Evolutionary conservation across 192 early-diverging fungal species (phyloP).

Genomic region (Backusella parvicylindrica): DNA sequence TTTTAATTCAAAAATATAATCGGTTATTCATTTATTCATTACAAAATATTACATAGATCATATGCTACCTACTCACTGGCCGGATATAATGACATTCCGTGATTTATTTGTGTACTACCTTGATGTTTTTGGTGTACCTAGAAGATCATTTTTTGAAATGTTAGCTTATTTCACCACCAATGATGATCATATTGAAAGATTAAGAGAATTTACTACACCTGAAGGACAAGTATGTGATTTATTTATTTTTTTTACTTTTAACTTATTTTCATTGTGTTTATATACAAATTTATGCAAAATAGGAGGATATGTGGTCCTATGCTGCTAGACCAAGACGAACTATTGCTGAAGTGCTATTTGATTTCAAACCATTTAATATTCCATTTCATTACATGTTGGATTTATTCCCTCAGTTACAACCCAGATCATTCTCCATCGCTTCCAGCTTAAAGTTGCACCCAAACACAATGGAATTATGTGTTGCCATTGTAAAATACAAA

Average conservation of each 20-base stretch:
- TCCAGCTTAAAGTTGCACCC: conserved; percentile 53
- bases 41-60: conserved; percentile 38
- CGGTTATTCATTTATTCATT: not conserved
- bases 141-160: conserved; percentile 89
- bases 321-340: conserved; percentile 78
- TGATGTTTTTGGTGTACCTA: conserved; percentile 83
- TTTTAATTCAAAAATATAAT: not conserved
- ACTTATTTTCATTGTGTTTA: not conserved
- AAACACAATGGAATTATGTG: conserved; percentile 63
- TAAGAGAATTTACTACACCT: conserved; percentile 74
- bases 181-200: conserved; percentile 68
- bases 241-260: not conserved
- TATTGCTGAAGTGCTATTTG: conserved; percentile 76
- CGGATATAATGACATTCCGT: conserved; percentile 62
- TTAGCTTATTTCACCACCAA: conserved; percentile 73
- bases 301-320: conserved; percentile 89
- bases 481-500: conserved; percentile 85
- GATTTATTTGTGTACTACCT: conserved; percentile 71
- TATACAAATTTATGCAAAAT: too few species aligned
- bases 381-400: conserved; percentile 83
- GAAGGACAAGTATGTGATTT: conserved; percentile 66
- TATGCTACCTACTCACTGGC: conserved; percentile 48
- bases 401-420: conserved; percentile 75
- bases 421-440: conserved; percentile 85
- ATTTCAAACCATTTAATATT: conserved; percentile 73